Evolutionary conservation across 768 basidiomycete genomes (phyloP), one percentile per base, ranked within the genome.

Genomic region (Lactarius deliciosus): DNA sequence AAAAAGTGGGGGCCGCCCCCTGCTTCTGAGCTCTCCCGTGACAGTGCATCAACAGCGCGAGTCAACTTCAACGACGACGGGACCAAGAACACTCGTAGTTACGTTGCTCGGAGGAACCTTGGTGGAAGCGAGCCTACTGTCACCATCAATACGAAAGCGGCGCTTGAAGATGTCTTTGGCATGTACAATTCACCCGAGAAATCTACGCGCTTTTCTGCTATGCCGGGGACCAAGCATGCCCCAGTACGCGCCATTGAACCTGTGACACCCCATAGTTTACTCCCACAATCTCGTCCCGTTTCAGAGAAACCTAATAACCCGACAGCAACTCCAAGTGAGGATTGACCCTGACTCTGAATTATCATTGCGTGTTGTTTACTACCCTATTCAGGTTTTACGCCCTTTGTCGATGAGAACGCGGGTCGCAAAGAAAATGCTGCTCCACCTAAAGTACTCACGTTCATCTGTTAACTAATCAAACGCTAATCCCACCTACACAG

Each of bases 71-170:
- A 86, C 59, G 87, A 86, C 65, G 84, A 85, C 61, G 84, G 82
- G 3, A 77, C 77, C 60, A 83, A 76, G 71, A 77, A 78, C 62
- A 76, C 74, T 11, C 71, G 74, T 64, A 77, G 79, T 62, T 75
- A 74, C 11, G 71, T 73, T 60, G 79, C 78, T 32, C 78, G 85
- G 62, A 84, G 79, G 77, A 83, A 81, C 47, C 74, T 79, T 65
- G 77, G 76, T 34, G 82, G 76, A 18, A 81, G 79, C 18, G 92
- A 94, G 75, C 91, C 92, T 5, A 94, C 92, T 0, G 89, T 98
- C 7, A 99, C 97, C 0, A 94, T 98, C 72, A 97, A 97, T 75
- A 99, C 97, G 34, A 96, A 94, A 75, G 92, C 94, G 69, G 97
- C 97, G 4, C 82, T 97, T 40, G 91, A 86, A 15, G 94, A 98